Percentiles rank a stretch among this genome's conserved stretches.
Evolutionary conservation across 306 rosid genomes (phyloP).

Genomic region (Comarum palustre): DNA sequence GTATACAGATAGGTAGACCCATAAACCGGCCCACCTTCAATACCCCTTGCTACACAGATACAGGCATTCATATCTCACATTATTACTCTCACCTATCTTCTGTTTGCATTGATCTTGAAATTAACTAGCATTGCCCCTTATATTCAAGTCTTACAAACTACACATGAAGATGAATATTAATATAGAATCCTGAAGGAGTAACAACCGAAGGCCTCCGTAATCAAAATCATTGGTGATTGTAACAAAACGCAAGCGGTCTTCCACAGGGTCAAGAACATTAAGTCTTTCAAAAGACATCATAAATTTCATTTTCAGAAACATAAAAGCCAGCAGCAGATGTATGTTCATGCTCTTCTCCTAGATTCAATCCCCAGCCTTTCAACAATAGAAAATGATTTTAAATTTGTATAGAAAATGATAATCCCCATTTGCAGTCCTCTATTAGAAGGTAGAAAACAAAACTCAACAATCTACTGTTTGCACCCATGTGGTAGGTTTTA

Average conservation of each 20-base stretch:
- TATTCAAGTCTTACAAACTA: background rate
- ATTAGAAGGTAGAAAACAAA: background rate
- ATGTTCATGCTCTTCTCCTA: background rate
- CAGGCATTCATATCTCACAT: background rate
- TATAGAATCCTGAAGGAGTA: background rate
- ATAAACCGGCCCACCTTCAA: constrained; percentile 2
- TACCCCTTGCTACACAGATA: background rate
- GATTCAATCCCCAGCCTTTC: background rate
- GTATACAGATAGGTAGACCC: constrained; percentile 11
- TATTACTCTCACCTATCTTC: background rate
- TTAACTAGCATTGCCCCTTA: background rate
- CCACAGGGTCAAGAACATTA: background rate
- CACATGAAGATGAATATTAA: background rate
- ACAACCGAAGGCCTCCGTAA: background rate
- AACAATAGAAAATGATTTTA: background rate
- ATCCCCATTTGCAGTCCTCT: background rate
- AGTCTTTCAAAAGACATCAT: constrained; percentile 4
- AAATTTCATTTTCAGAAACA: constrained; percentile 18
- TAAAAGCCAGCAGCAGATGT: constrained; percentile 22
- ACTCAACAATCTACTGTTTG: background rate
- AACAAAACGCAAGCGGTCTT: background rate
- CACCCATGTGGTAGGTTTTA: constrained; percentile 19
- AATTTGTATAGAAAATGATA: background rate
- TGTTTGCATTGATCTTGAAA: background rate
- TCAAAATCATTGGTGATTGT: background rate